phyloP scores from a whole-genome alignment of 2,329 filamentous ascomycete species.

The Leptoxyphium fumago region DNA sequence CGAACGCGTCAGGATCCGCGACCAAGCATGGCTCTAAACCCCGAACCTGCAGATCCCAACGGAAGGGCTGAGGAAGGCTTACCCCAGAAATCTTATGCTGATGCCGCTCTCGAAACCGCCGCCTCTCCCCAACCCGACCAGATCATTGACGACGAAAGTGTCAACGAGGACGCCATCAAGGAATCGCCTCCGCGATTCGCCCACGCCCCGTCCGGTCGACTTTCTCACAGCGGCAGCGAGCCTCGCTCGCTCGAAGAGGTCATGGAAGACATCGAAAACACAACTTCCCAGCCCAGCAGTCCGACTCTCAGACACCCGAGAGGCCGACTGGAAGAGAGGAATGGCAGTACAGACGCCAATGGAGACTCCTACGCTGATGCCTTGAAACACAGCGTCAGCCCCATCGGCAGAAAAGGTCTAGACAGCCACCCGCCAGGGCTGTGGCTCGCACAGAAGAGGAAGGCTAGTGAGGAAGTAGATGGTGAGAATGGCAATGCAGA shows the following conservation, averaged over 20 bases:
- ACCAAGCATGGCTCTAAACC: slow-evolving; percentile 25
- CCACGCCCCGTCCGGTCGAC: slow-evolving; percentile 1
- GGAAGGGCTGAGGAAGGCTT: slow-evolving; percentile 25
- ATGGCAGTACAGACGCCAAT: background rate
- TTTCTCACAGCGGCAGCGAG: slow-evolving; percentile 13
- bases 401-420: background rate
- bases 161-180: slow-evolving; percentile 19
- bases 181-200: slow-evolving; percentile 17
- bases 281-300: slow-evolving; percentile 12
- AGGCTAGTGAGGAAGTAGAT: background rate
- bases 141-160: background rate
- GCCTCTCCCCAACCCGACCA: background rate
- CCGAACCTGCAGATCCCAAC: slow-evolving; percentile 26
- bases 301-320: slow-evolving; percentile 11
- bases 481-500: background rate
- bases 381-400: background rate
- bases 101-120: slow-evolving; percentile 19
- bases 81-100: slow-evolving; percentile 29
- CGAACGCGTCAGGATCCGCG: background rate
- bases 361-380: slow-evolving; percentile 3
- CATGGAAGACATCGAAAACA: slow-evolving; percentile 18
- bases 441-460: background rate
- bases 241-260: slow-evolving; percentile 20
- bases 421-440: background rate
- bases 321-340: slow-evolving; percentile 2